phyloP scores from a whole-genome alignment of 306 rosid genomes.

The Purshia tridentata region DNA sequence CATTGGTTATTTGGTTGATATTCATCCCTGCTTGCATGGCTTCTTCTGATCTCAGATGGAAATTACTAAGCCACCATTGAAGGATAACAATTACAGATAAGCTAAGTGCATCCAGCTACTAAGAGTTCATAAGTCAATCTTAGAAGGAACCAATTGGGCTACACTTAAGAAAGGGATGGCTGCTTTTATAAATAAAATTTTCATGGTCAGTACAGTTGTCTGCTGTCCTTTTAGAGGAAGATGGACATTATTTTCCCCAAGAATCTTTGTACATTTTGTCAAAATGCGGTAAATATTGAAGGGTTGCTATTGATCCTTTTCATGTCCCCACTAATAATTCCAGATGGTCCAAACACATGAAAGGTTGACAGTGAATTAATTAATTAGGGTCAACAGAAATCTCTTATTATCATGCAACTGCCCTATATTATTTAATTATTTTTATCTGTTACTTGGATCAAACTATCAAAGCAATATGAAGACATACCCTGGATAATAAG shows the following conservation, averaged over 20 bases:
- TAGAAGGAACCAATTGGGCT: not conserved
- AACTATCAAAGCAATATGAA: not conserved
- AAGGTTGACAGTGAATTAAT: not conserved
- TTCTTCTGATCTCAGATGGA: too few relatives aligned
- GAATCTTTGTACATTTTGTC: slow-evolving; percentile 2
- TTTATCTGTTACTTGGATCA: not conserved
- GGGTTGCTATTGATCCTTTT: not conserved
- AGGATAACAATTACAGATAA: too few relatives aligned
- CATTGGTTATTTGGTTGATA: too few relatives aligned
- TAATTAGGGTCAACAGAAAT: not conserved
- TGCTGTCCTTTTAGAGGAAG: not conserved
- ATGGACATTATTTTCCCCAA: not conserved
- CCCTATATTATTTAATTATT: not conserved
- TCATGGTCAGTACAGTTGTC: not conserved
- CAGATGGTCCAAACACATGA: not conserved
- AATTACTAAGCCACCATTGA: too few relatives aligned
- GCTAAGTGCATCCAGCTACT: not conserved
- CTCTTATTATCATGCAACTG: not conserved
- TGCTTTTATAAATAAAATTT: not conserved
- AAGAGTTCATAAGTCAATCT: not conserved
- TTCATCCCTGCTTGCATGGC: too few relatives aligned
- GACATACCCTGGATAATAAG: slow-evolving; percentile 76
- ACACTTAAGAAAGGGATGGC: not conserved
- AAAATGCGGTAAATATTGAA: not conserved
- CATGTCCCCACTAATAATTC: slow-evolving; percentile 10